Conservation (phyloP, 2,329 filamentous ascomycete genomes). For the Fusarium euwallaceae region DNA sequence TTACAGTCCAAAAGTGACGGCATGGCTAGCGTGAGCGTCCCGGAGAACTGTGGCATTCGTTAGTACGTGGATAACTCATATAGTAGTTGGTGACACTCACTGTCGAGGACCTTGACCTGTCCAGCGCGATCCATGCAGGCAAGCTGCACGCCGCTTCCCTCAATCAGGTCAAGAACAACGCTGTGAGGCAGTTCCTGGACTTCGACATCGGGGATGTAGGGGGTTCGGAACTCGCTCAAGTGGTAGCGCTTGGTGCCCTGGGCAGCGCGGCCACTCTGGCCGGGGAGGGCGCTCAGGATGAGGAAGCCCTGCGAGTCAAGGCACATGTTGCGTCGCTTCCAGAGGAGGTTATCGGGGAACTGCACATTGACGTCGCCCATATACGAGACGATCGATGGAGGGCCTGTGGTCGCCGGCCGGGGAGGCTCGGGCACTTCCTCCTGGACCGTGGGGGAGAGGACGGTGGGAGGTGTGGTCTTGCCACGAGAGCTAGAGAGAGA, state of each 20-base stretch:
- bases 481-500: conserved; percentile 62
- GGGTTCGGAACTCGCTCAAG: conserved; percentile 83
- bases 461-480: conserved; percentile 59
- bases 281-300: conserved; percentile 75
- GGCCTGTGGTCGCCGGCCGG: conserved; percentile 49
- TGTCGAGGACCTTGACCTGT: conserved; percentile 66
- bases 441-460: conserved; percentile 64
- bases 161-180: conserved; percentile 71
- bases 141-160: conserved; percentile 72
- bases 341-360: conserved; percentile 94
- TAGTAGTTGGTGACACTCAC: conserved; percentile 56
- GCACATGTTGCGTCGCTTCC: conserved; percentile 92
- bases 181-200: conserved; percentile 94
- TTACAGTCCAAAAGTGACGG: conserved; percentile 50
- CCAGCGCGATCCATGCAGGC: conserved; percentile 73
- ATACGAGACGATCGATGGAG: conserved; percentile 68
- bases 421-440: conserved; percentile 57
- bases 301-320: conserved; percentile 88
- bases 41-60: conserved; percentile 47
- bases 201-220: conserved; percentile 89
- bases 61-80: conserved; percentile 2
- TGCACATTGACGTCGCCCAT: conserved; percentile 96
- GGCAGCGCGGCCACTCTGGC: conserved; percentile 64
- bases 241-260: conserved; percentile 80
- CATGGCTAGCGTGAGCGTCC: conserved; percentile 54